These are phyloP conservation scores for Aspergillus conjunctus DNA, from an alignment of 495 filamentous ascomycete species.

Conservation along the genomic window DNA sequence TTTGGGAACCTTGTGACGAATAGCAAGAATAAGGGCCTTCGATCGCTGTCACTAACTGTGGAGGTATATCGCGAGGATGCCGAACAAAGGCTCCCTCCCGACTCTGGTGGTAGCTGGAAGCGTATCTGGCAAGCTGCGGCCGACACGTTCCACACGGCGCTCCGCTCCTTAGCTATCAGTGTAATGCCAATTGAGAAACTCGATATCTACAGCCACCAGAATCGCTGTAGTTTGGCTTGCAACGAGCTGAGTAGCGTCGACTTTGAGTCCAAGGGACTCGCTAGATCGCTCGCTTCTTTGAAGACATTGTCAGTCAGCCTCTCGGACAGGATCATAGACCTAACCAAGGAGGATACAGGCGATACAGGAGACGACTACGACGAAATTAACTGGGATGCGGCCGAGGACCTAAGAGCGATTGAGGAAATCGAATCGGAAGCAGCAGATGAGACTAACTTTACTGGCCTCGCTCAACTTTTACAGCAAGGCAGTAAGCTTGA, in stretches of 20 bases:
- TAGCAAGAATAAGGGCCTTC: not conserved
- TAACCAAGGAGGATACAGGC: not conserved
- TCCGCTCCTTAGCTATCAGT: not conserved
- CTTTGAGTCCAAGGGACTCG: not conserved
- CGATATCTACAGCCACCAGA: not conserved
- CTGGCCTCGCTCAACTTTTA: not conserved
- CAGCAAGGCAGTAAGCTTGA: not conserved
- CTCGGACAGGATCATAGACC: constrained; percentile 1
- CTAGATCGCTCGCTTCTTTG: not conserved
- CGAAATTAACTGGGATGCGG: not conserved
- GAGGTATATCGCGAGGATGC: constrained; percentile 11
- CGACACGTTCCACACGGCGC: constrained; percentile 2
- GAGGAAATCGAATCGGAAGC: not conserved
- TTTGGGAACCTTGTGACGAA: not conserved
- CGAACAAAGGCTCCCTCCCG: not conserved
- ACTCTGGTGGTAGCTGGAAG: not conserved
- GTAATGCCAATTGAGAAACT: not conserved
- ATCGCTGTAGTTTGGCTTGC: constrained; percentile 9
- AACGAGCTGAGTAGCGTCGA: not conserved
- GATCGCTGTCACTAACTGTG: constrained; percentile 6
- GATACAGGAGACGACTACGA: constrained; percentile 3
- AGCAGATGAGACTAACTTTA: not conserved
- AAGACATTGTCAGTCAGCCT: constrained; percentile 3
- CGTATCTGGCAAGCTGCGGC: constrained; percentile 8
- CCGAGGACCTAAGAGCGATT: not conserved